Evolutionary conservation across 78 protist species (phyloP).

Genomic region (Pigoraptor vietnamica): DNA sequence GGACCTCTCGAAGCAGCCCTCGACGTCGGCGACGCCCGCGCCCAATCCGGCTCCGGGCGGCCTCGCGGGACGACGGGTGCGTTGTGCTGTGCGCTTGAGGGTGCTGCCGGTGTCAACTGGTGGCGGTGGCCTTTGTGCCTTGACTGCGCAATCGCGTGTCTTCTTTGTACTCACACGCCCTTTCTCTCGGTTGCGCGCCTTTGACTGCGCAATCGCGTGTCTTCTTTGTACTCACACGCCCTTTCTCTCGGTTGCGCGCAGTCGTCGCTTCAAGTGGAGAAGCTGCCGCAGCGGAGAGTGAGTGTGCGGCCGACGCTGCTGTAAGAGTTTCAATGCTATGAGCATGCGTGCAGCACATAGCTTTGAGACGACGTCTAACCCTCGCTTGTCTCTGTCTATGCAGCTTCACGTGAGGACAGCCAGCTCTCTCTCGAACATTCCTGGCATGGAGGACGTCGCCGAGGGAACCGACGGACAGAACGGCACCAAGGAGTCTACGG

Average conservation of each 20-base stretch:
- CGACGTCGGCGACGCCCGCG: background rate
- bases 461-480: background rate
- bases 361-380: background rate
- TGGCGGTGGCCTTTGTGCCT: too few relatives aligned
- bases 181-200: background rate
- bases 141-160: too few relatives aligned
- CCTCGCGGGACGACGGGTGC: background rate
- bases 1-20: background rate
- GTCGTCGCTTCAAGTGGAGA: background rate
- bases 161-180: background rate
- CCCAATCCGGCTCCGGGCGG: too few relatives aligned
- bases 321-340: background rate
- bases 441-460: background rate
- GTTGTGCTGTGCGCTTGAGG: background rate
- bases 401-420: background rate
- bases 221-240: background rate
- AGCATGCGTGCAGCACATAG: background rate
- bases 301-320: too few relatives aligned
- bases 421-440: background rate
- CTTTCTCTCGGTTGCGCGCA: background rate
- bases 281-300: too few relatives aligned
- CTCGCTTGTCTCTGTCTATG: background rate
- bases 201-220: too few relatives aligned
- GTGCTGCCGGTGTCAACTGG: too few relatives aligned
- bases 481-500: background rate